Conservation (phyloP, 305 asterid species). For the Andrographis paniculata region DNA sequence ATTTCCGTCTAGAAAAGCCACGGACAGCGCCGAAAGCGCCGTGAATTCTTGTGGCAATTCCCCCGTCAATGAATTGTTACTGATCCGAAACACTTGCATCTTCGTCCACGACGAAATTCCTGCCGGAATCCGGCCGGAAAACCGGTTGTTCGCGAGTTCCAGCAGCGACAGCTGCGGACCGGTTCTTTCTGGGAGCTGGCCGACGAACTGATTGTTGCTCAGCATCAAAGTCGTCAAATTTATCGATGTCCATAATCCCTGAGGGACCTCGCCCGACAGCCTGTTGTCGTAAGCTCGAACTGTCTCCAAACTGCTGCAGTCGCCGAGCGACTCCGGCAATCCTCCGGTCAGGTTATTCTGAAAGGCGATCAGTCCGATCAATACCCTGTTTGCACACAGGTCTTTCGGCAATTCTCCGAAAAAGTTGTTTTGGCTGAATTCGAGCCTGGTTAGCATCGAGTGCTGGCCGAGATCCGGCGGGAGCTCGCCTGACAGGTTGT, state of each 20-base stretch:
- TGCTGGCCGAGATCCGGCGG: constrained; percentile 63
- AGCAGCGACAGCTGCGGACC: constrained; percentile 30
- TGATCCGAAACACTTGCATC: constrained; percentile 38
- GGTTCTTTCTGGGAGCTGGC: constrained; percentile 44
- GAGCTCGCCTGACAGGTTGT: constrained; percentile 57
- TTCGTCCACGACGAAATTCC: constrained; percentile 49
- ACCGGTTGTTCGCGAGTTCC: constrained; percentile 49
- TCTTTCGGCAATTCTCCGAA: constrained; percentile 44
- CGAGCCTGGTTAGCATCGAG: constrained; percentile 38
- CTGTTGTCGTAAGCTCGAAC: constrained; percentile 33
- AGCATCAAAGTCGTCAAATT: constrained; percentile 28
- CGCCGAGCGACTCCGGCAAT: constrained; percentile 52
- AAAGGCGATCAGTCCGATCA: constrained; percentile 39
- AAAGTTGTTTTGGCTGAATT: constrained; percentile 49
- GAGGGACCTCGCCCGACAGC: constrained; percentile 57
- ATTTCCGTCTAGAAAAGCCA: constrained; percentile 52
- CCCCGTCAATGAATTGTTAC: constrained; percentile 53
- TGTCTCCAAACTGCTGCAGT: constrained; percentile 41
- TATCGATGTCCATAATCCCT: constrained; percentile 45
- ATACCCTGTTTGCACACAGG: constrained; percentile 43
- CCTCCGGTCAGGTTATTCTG: constrained; percentile 52
- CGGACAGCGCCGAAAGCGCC: constrained; percentile 33
- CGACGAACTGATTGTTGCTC: constrained; percentile 47
- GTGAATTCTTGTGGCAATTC: constrained; percentile 57
- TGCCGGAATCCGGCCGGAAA: constrained; percentile 60